phyloP scores from a whole-genome alignment of 1,284 basidiomycete species.

The Ganoderma resinaceum region DNA sequence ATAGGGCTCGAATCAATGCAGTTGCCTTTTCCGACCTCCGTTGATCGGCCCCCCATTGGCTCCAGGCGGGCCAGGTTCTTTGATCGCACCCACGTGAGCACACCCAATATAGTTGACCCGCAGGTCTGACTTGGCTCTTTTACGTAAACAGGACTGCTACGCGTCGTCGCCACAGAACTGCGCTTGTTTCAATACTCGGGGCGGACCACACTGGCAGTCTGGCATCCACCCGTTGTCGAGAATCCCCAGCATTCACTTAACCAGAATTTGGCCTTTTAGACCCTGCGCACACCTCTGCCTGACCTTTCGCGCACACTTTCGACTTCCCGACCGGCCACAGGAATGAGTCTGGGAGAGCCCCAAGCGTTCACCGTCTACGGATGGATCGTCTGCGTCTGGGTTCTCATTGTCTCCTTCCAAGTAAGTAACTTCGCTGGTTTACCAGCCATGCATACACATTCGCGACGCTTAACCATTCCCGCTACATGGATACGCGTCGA shows the following conservation, averaged over 20 bases:
- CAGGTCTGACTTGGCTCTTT: not conserved
- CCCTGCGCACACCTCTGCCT: not conserved
- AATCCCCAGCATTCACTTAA: not conserved
- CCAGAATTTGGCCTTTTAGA: too few species aligned
- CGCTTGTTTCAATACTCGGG: not conserved
- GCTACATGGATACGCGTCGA: not conserved
- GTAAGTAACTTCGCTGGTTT: slow-evolving; percentile 40
- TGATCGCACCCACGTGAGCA: not conserved
- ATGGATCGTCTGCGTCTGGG: slow-evolving; percentile 68
- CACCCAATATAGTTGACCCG: not conserved
- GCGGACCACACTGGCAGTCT: too few species aligned
- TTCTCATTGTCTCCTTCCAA: slow-evolving; percentile 71
- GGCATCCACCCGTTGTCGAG: not conserved
- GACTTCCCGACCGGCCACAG: not conserved
- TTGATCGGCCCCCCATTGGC: not conserved
- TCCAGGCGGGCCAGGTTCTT: not conserved
- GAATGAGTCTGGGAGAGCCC: slow-evolving; percentile 34
- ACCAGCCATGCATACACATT: slow-evolving; percentile 10
- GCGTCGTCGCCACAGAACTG: not conserved
- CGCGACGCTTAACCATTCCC: not conserved
- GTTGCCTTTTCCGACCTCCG: slow-evolving; percentile 5
- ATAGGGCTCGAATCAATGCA: not conserved
- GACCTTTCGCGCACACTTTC: not conserved
- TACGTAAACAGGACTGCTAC: not conserved
- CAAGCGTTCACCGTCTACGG: slow-evolving; percentile 63